Conservation (phyloP, 2,329 filamentous ascomycete genomes). For the Fusarium domesticum region DNA sequence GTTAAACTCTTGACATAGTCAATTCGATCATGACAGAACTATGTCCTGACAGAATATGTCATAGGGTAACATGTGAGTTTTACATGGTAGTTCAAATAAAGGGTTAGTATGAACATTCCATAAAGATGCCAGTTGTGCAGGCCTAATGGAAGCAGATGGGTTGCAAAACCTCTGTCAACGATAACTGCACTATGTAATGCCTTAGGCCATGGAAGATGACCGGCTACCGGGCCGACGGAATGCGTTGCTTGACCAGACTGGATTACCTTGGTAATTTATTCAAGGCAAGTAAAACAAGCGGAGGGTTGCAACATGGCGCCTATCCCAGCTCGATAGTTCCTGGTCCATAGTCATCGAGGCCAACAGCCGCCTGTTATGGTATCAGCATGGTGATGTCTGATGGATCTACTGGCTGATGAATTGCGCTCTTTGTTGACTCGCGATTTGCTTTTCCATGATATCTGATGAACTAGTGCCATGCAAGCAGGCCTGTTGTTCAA, state of each 20-base stretch:
- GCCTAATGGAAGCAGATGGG: no score
- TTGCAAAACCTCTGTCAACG: no score
- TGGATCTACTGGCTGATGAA: conserved; percentile 15
- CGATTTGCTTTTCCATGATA: conserved; percentile 6
- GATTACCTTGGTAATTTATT: background rate
- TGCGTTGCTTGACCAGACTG: background rate
- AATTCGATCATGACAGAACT: background rate
- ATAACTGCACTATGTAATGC: no score
- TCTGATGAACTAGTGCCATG: conserved; percentile 7
- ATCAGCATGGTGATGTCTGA: conserved; percentile 20
- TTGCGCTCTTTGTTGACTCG: conserved; percentile 4
- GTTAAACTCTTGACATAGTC: background rate
- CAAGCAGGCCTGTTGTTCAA: conserved; percentile 2
- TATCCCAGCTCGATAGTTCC: background rate
- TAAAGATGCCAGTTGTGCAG: no score
- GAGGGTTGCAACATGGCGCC: conserved; percentile 6
- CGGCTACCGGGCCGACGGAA: conserved; percentile 17
- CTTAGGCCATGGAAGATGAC: no score
- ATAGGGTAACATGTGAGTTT: no score
- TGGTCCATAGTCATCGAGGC: no score
- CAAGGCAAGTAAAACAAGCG: no score
- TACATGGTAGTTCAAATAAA: no score
- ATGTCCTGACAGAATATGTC: no score
- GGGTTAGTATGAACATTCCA: no score
- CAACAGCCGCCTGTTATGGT: conserved; percentile 13